Conservation (phyloP, 202 grass and related monocot species). For the Schoenoplectus triqueter region DNA sequence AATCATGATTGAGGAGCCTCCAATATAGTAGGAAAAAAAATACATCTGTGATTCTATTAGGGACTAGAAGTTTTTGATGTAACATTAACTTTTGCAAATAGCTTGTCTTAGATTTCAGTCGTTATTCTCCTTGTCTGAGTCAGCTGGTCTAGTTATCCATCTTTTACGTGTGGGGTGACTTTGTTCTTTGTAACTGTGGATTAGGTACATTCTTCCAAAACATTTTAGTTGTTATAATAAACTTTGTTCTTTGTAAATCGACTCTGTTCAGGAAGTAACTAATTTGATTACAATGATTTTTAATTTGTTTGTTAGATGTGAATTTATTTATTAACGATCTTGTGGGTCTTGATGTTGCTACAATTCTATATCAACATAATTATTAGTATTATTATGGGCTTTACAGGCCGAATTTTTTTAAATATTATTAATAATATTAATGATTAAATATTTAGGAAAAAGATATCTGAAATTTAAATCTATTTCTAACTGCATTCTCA, state of each 20-base stretch:
- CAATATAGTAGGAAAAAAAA: not conserved
- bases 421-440: no score
- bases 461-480: no score
- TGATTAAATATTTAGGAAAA: no score
- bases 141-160: not conserved
- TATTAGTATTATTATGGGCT: no score
- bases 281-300: not conserved
- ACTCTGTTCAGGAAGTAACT: not conserved
- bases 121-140: not conserved
- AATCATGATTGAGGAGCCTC: conserved; percentile 25
- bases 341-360: no score
- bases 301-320: not conserved
- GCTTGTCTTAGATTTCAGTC: not conserved
- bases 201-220: conserved; percentile 13
- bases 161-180: not conserved
- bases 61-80: not conserved
- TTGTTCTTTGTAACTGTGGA: conserved; percentile 23
- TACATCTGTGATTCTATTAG: not conserved
- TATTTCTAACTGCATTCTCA: no score
- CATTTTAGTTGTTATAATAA: not conserved
- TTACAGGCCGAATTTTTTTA: no score
- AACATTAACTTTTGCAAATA: not conserved
- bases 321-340: not conserved
- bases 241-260: no score
- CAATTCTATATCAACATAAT: no score